These are phyloP conservation scores for Ganoderma leucocontextum DNA, from an alignment of 1,284 basidiomycete species.

Conservation along the genomic window DNA sequence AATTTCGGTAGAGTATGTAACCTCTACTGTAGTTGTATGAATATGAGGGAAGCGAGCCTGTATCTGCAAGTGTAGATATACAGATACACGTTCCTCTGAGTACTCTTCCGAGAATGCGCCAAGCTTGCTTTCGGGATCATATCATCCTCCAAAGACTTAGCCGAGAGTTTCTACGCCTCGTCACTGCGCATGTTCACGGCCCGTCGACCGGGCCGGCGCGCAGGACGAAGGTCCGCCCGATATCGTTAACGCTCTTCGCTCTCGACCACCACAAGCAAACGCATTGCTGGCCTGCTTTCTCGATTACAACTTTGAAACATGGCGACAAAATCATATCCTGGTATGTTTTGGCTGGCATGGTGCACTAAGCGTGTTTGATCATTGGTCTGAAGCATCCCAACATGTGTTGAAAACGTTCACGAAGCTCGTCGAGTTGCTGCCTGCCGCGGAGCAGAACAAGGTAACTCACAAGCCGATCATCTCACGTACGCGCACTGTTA, in stretches of 20 bases:
- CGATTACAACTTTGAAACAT: neutral
- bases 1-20: no score
- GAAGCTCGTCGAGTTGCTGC: slow-evolving; percentile 56
- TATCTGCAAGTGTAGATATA: no score
- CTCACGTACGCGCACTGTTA: no score
- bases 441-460: slow-evolving; percentile 57
- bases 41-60: no score
- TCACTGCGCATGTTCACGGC: neutral
- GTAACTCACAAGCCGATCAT: slow-evolving; percentile 42
- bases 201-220: neutral
- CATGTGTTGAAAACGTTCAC: slow-evolving; percentile 62
- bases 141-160: no score
- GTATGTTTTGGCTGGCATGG: neutral
- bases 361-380: neutral
- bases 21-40: no score
- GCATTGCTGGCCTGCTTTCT: neutral
- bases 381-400: slow-evolving; percentile 44
- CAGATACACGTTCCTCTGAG: no score
- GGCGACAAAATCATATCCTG: neutral
- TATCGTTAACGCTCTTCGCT: neutral
- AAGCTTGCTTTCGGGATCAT: no score
- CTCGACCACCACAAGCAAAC: neutral
- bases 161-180: no score
- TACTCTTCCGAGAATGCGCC: no score
- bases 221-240: neutral